A percentile compares a stretch with the other conserved stretches of the same genome.
phyloP scores from a whole-genome alignment of 495 filamentous ascomycete genomes.

The Ramalina intermedia region DNA sequence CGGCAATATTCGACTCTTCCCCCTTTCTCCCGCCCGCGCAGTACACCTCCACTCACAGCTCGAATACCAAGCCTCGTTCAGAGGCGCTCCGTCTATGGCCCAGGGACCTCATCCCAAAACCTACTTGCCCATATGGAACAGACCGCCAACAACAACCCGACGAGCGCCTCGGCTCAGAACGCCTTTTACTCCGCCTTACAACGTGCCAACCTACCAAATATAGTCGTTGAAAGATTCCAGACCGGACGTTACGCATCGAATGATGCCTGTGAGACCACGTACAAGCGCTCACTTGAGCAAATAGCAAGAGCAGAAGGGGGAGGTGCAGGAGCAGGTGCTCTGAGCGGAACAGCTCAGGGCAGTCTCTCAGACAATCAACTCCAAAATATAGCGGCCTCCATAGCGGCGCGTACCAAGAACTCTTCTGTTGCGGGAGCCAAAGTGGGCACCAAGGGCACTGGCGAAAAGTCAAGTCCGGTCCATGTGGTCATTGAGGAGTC shows the following conservation, averaged over 20 bases:
- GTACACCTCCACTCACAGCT: neutral
- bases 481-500: constrained; percentile 96
- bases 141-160: constrained; percentile 80
- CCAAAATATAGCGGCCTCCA: constrained; percentile 75
- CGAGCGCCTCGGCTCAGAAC: constrained; percentile 72
- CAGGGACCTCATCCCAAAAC: constrained; percentile 39
- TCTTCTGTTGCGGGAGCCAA: constrained; percentile 43
- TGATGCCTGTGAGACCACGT: constrained; percentile 53
- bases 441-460: constrained; percentile 36
- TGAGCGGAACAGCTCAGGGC: constrained; percentile 15
- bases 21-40: constrained; percentile 7
- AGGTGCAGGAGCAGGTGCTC: constrained; percentile 21
- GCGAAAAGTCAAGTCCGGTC: constrained; percentile 64
- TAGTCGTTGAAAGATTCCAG: constrained; percentile 77
- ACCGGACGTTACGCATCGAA: constrained; percentile 74
- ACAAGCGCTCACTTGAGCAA: constrained; percentile 57
- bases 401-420: constrained; percentile 60
- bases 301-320: constrained; percentile 39
- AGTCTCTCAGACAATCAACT: constrained; percentile 41
- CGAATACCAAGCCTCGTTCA: constrained; percentile 16
- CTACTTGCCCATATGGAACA: constrained; percentile 63
- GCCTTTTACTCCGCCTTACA: constrained; percentile 88
- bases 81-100: constrained; percentile 36
- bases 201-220: constrained; percentile 79
- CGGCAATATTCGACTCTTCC: constrained; percentile 28